Percentiles rank a stretch among this genome's conserved stretches.
phyloP scores from a whole-genome alignment of 2,329 filamentous ascomycete genomes.

The Proliferodiscus dingleyae region DNA sequence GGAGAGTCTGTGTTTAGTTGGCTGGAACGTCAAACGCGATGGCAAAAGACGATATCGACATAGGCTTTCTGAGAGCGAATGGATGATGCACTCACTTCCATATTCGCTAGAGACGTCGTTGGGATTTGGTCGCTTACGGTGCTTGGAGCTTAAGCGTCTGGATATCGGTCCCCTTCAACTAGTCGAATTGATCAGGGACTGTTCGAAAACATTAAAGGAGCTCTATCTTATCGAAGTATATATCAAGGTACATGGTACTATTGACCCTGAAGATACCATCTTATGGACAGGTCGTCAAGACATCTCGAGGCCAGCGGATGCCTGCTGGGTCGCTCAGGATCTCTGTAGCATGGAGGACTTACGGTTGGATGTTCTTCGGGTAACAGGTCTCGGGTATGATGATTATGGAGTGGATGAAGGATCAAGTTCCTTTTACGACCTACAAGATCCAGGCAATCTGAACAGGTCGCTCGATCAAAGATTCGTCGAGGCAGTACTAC shows the following conservation, averaged over 20 bases:
- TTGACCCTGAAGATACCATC: conserved; percentile 13
- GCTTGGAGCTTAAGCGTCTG: conserved; percentile 30
- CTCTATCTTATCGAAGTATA: conserved; percentile 31
- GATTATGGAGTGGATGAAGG: conserved; percentile 22
- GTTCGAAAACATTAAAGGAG: conserved; percentile 26
- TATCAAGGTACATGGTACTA: conserved; percentile 25
- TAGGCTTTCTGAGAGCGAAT: conserved; percentile 16
- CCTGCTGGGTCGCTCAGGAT: conserved; percentile 27
- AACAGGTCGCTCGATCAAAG: conserved; percentile 29
- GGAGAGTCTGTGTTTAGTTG: conserved; percentile 44
- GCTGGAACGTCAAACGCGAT: conserved; percentile 31
- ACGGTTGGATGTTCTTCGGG: conserved; percentile 26
- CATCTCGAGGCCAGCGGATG: conserved; percentile 10
- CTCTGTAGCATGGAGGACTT: conserved; percentile 24
- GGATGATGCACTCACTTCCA: conserved; percentile 30
- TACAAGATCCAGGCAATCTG: conserved; percentile 21
- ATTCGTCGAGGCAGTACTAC: conserved; percentile 30
- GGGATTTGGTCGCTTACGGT: conserved; percentile 20
- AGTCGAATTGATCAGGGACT: conserved; percentile 24
- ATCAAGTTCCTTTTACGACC: conserved; percentile 24
- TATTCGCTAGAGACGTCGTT: conserved; percentile 14
- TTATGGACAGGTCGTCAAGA: conserved; percentile 29
- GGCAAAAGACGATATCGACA: conserved; percentile 17
- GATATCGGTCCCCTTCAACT: conserved; percentile 26
- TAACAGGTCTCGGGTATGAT: conserved; percentile 31